These are phyloP conservation scores for Deakozyma indianensis DNA, from an alignment of 805 yeast species.

Conservation along the genomic window DNA sequence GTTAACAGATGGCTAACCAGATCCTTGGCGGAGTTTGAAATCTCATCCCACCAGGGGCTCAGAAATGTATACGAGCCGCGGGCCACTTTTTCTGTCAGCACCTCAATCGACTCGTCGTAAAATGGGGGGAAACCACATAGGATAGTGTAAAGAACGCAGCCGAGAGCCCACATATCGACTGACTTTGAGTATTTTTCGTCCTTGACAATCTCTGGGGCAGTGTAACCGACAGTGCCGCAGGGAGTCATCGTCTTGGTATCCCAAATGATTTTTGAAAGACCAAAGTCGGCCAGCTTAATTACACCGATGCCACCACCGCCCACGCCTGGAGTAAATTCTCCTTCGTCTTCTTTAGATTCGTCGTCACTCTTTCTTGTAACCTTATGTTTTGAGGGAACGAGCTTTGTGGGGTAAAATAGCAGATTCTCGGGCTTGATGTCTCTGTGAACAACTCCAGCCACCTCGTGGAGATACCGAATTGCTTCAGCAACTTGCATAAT, in stretches of 20 bases:
- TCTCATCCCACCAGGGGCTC: conserved; percentile 85
- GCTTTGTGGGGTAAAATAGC: conserved; percentile 42
- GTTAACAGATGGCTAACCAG: conserved; percentile 54
- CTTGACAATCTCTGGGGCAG: conserved; percentile 95
- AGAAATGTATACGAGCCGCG: conserved; percentile 62
- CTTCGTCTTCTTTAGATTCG: conserved; percentile 62
- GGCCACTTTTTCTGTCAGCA: conserved; percentile 66
- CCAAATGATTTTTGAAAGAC: conserved; percentile 82
- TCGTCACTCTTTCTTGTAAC: conserved; percentile 26
- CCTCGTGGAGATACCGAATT: conserved; percentile 56
- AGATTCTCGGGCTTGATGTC: conserved; percentile 76
- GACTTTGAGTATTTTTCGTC: conserved; percentile 87
- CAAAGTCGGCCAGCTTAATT: conserved; percentile 91
- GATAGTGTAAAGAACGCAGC: conserved; percentile 86
- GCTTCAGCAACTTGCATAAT: conserved; percentile 60
- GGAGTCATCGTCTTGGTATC: conserved; percentile 88
- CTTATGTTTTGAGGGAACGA: conserved; percentile 23
- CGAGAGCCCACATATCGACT: conserved; percentile 98
- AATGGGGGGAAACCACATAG: conserved; percentile 98
- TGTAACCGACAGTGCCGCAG: conserved; percentile 96
- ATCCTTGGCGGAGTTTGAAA: conserved; percentile 50
- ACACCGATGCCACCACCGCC: conserved; percentile 91
- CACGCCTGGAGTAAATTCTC: conserved; percentile 58
- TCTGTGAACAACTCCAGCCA: conserved; percentile 58
- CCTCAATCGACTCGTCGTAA: conserved; percentile 68